A percentile compares a stretch with the other conserved stretches of the same genome.
Evolutionary conservation across 495 filamentous ascomycete genomes (phyloP).

Genomic region (Daldinia vernicosa): DNA sequence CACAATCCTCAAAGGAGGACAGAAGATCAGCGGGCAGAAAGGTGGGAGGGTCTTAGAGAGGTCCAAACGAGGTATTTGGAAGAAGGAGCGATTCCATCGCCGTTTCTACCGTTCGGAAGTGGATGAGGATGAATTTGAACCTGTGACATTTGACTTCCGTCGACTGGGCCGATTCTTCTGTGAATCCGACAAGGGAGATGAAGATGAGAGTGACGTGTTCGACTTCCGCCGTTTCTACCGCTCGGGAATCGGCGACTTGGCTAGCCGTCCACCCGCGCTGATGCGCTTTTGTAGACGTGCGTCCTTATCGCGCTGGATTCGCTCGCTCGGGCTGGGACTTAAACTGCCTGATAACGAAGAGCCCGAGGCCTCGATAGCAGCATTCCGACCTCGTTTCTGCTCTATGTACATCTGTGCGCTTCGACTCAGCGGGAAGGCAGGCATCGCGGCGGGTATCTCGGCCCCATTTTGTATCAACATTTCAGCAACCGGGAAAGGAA

Average conservation of each 20-base stretch:
- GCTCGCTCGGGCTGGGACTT: constrained; percentile 47
- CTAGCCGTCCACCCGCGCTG: constrained; percentile 67
- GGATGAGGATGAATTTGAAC: constrained; percentile 45
- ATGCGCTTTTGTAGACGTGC: constrained; percentile 68
- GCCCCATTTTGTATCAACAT: constrained; percentile 94
- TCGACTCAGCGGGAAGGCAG: constrained; percentile 78
- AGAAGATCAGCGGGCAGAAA: constrained; percentile 40
- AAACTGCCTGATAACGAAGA: constrained; percentile 33
- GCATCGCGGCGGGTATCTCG: constrained; percentile 76
- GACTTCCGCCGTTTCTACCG: constrained; percentile 56
- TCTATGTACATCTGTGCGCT: constrained; percentile 85
- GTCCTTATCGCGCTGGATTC: constrained; percentile 61
- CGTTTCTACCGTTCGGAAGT: constrained; percentile 50
- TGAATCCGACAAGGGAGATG: constrained; percentile 31
- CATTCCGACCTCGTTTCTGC: constrained; percentile 70
- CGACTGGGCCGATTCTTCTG: constrained; percentile 38
- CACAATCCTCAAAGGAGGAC: constrained; percentile 27
- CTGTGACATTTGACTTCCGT: constrained; percentile 38
- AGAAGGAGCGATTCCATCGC: constrained; percentile 47
- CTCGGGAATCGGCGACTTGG: constrained; percentile 66
- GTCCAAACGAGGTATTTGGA: constrained; percentile 46
- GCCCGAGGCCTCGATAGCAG: constrained; percentile 51
- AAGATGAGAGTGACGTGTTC: constrained; percentile 38
- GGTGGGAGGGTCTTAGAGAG: constrained; percentile 34
- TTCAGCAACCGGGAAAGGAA: constrained; percentile 86